phyloP scores from a whole-genome alignment of 768 basidiomycete species.

The Mycena vulgaris region DNA sequence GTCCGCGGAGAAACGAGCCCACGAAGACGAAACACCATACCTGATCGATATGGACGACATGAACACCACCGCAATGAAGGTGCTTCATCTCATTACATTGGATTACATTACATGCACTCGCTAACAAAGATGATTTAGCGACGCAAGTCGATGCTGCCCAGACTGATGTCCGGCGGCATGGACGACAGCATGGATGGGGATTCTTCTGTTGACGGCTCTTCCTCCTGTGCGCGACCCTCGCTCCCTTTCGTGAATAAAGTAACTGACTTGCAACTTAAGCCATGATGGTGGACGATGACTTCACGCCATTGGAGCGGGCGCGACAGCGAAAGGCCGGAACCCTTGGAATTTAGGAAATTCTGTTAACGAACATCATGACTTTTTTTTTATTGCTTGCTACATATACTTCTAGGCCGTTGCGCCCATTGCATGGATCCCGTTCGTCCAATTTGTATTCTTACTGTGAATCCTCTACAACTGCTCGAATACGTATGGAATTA shows the following conservation, averaged over 20 bases:
- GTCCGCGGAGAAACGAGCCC: slow-evolving; percentile 78
- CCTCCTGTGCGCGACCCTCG: slow-evolving; percentile 55
- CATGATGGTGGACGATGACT: slow-evolving; percentile 63
- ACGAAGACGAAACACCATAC: slow-evolving; percentile 76
- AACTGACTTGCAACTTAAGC: slow-evolving; percentile 50
- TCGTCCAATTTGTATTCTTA: slow-evolving; percentile 12
- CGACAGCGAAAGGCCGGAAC: slow-evolving; percentile 59
- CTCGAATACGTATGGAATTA: background rate
- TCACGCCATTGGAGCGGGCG: slow-evolving; percentile 81
- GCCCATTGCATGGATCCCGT: slow-evolving; percentile 4
- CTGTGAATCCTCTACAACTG: background rate
- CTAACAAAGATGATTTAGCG: slow-evolving; percentile 60
- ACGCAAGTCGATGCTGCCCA: slow-evolving; percentile 82
- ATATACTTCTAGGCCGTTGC: slow-evolving; percentile 13
- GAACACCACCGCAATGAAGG: slow-evolving; percentile 78
- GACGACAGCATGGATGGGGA: slow-evolving; percentile 52
- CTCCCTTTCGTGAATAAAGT: background rate
- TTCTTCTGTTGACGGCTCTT: slow-evolving; percentile 61
- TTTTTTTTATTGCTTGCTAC: slow-evolving; percentile 24
- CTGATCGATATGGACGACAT: slow-evolving; percentile 74
- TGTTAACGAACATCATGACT: slow-evolving; percentile 26
- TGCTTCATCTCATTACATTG: slow-evolving; percentile 41
- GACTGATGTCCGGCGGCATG: slow-evolving; percentile 59
- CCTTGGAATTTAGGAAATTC: slow-evolving; percentile 11
- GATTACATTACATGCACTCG: background rate